A percentile compares a stretch with the other conserved stretches of the same genome.
These are phyloP conservation scores for Erodium maritimum DNA, from an alignment of 345 rosid species.

Conservation along the genomic window DNA sequence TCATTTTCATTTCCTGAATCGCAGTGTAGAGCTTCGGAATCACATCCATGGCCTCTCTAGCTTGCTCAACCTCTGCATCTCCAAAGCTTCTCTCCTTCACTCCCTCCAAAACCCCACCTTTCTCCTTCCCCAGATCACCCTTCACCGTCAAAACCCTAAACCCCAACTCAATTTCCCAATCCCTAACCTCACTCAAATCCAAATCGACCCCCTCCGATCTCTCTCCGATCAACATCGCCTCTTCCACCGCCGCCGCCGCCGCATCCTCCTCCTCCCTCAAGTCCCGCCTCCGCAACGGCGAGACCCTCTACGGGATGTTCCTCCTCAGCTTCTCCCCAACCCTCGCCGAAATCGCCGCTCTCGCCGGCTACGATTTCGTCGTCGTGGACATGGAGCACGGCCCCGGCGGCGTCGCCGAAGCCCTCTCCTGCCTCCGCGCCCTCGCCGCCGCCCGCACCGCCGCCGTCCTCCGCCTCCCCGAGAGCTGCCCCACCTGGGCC, in stretches of 20 bases:
- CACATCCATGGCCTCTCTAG: background rate
- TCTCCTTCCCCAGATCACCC: constrained; percentile 10
- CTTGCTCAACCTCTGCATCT: background rate
- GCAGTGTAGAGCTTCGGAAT: background rate
- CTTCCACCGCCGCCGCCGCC: constrained; percentile 3
- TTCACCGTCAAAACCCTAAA: constrained; percentile 16
- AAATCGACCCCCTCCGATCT: constrained; percentile 17
- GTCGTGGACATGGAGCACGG: constrained; percentile 97
- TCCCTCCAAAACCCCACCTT: constrained; percentile 12
- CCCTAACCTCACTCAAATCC: constrained; percentile 17
- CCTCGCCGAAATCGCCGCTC: constrained; percentile 72
- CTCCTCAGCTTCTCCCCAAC: constrained; percentile 84
- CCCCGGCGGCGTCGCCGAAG: constrained; percentile 68
- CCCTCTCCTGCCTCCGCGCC: constrained; percentile 56
- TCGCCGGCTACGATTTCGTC: constrained; percentile 78
- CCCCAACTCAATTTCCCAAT: constrained; percentile 15
- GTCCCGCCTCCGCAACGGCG: constrained; percentile 63
- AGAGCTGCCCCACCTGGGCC: constrained; percentile 58
- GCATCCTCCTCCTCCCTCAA: constrained; percentile 37
- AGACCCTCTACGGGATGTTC: constrained; percentile 74
- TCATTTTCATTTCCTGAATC: background rate
- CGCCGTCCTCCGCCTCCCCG: constrained; percentile 72
- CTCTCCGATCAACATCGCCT: constrained; percentile 12
- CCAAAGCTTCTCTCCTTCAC: constrained; percentile 2
- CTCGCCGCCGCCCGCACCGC: constrained; percentile 49